These are phyloP conservation scores for Gaertneriomyces semiglobifer DNA, from an alignment of 192 early-diverging fungal species.

Conservation along the genomic window DNA sequence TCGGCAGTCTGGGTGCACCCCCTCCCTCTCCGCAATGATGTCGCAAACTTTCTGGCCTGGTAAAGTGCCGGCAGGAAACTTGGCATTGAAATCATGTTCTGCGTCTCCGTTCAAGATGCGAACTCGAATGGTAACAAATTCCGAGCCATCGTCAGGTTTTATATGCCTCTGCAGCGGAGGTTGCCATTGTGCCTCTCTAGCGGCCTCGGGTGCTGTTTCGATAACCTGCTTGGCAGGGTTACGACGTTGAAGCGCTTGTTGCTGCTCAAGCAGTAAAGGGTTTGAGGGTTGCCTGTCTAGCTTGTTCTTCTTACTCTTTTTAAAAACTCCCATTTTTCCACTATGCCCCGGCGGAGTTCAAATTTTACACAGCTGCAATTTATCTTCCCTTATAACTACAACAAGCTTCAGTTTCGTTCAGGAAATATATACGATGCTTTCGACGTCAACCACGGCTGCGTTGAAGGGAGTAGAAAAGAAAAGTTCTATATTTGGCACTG, in stretches of 20 bases:
- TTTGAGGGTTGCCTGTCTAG: slow-evolving; percentile 7
- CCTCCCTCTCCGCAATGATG: slow-evolving; percentile 46
- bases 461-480: too few relatives aligned
- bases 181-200: slow-evolving; percentile 36
- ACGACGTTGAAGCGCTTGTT: slow-evolving; percentile 14
- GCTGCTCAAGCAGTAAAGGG: slow-evolving; percentile 21
- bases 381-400: too few relatives aligned
- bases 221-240: slow-evolving; percentile 15
- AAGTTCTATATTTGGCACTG: too few relatives aligned
- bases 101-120: slow-evolving; percentile 51
- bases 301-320: slow-evolving; percentile 19
- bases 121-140: slow-evolving; percentile 46
- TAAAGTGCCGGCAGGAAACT: slow-evolving; percentile 32
- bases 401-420: too few relatives aligned
- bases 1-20: slow-evolving; percentile 26
- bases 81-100: slow-evolving; percentile 49
- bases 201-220: slow-evolving; percentile 24
- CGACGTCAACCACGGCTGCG: too few relatives aligned
- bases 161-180: slow-evolving; percentile 48
- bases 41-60: slow-evolving; percentile 38
- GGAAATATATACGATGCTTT: too few relatives aligned
- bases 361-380: neutral
- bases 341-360: neutral
- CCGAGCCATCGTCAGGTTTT: slow-evolving; percentile 35
- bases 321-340: slow-evolving; percentile 14